Percentiles rank a stretch among this genome's conserved stretches.
These are phyloP conservation scores for Aureobasidium leucospermi DNA, from an alignment of 2,329 filamentous ascomycete genomes.

Conservation along the genomic window DNA sequence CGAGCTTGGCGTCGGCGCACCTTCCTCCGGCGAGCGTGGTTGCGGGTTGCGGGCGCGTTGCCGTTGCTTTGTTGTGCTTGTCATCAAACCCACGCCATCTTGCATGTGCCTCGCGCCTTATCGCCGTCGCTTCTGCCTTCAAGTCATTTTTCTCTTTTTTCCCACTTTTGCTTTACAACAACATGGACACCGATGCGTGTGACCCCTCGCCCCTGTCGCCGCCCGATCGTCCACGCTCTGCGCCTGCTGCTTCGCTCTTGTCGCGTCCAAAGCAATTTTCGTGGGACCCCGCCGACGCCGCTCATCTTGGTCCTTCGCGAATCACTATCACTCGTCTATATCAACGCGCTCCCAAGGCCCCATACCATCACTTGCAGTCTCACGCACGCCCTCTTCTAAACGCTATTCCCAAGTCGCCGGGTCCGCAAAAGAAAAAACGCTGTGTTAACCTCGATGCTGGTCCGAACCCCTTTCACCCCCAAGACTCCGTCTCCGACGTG, in stretches of 20 bases:
- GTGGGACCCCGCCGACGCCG: slow-evolving; percentile 36
- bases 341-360: slow-evolving; percentile 7
- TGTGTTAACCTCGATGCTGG: background rate
- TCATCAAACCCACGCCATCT: background rate
- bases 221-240: background rate
- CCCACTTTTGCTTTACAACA: background rate
- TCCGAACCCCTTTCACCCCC: background rate
- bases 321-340: slow-evolving; percentile 33
- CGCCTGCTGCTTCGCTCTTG: background rate
- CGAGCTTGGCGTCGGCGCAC: slow-evolving; percentile 8
- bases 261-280: slow-evolving; percentile 7
- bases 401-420: background rate
- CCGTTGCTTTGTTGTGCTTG: slow-evolving; percentile 8
- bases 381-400: background rate
- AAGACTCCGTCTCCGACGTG: background rate
- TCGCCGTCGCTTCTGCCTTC: background rate
- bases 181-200: background rate
- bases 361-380: background rate
- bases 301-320: slow-evolving; percentile 33
- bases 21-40: background rate
- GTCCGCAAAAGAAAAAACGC: slow-evolving; percentile 7
- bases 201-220: background rate
- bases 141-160: background rate
- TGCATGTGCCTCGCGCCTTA: background rate
- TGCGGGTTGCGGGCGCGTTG: background rate